Evolutionary conservation across 139 green algal genomes (phyloP), one percentile per base, ranked within the genome.

Genomic region (Volvox reticuliferus): DNA sequence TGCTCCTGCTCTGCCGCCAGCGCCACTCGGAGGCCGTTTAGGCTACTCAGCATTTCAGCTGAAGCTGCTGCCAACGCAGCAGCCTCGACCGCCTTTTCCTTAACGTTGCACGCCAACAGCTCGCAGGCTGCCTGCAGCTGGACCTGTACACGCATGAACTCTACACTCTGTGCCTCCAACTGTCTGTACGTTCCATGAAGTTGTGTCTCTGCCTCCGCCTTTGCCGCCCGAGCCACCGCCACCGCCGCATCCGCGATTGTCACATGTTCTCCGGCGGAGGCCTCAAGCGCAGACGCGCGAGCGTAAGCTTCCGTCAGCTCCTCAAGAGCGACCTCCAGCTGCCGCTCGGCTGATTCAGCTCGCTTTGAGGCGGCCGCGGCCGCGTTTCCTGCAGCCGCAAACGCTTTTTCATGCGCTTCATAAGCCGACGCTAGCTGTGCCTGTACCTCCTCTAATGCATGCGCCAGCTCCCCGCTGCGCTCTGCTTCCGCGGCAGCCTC

Each of bases 341-440:
- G 69, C 37, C 26, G 55, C 83, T 80, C 83, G 5, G 69, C 69
- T 13, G 50, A n/a, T 9, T 77, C 83, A 14, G 32, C 67, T 12
- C 37, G 78, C 78, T 35, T 65, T 44, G 18, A 28, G 28, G n/a
- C 36, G 12, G 85, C 85, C 17, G 44, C 37, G 0, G 69, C n/a
- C 21, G 85, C 85, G 2, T 67, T 75, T 9, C 18, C 86, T 32
- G 86, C 86, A 1, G 69, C 69, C 28, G 26, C n/a, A 20, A 82
- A 33, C 35, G 79, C 83, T 20, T 36, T n/a, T 16, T 89, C 84
- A 12, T 55, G 28, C 28, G 69, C 84, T 67, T 89, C 84, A 2
- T 69, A 26, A 2, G 84, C 84, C 5, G 84, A 89, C 28, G 84
- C 84, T 35, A 89, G 84, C 69, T 82, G 71, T 1, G 84, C 84